Evolutionary conservation across 257 asterid species (phyloP).

Genomic region (Orobanche coerulescens): DNA sequence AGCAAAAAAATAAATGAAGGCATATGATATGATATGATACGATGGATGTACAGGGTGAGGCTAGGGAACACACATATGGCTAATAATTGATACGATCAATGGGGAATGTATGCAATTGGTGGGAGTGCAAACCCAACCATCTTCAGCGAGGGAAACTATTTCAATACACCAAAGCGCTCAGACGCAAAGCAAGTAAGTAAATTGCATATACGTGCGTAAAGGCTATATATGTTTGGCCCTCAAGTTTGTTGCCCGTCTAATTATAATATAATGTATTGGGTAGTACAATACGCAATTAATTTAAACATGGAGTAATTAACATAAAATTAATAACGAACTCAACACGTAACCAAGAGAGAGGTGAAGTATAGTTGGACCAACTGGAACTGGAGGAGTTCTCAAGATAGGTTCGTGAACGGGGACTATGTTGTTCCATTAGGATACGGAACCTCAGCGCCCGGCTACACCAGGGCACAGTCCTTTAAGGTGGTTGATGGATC

Average conservation of each 20-base stretch:
- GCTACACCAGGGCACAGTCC: slow-evolving; percentile 40
- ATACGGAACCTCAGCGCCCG: slow-evolving; percentile 47
- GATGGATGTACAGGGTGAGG: slow-evolving; percentile 44
- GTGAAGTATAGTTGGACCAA: slow-evolving; percentile 40
- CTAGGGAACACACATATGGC: slow-evolving; percentile 77
- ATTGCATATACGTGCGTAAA: too few species aligned
- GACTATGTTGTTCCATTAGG: slow-evolving; percentile 75
- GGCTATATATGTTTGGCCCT: too few species aligned
- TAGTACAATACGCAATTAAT: background rate
- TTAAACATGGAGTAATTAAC: background rate
- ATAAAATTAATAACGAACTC: background rate
- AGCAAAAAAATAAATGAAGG: too few species aligned
- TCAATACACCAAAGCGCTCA: slow-evolving; percentile 44
- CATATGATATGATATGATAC: too few species aligned
- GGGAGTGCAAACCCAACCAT: slow-evolving; percentile 92
- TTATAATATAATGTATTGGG: too few species aligned
- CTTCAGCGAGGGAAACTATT: slow-evolving; percentile 86
- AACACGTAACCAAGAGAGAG: slow-evolving; percentile 71
- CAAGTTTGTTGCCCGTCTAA: too few species aligned
- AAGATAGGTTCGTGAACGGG: slow-evolving; percentile 65
- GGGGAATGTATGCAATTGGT: slow-evolving; percentile 89
- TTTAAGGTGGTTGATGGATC: slow-evolving; percentile 68
- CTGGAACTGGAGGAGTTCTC: slow-evolving; percentile 82
- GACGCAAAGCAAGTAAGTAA: slow-evolving; percentile 42
- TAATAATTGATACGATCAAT: slow-evolving; percentile 64